A percentile compares a stretch with the other conserved stretches of the same genome.
phyloP scores from a whole-genome alignment of 2,329 filamentous ascomycete genomes.

The Sodiomyces alkalinus region DNA sequence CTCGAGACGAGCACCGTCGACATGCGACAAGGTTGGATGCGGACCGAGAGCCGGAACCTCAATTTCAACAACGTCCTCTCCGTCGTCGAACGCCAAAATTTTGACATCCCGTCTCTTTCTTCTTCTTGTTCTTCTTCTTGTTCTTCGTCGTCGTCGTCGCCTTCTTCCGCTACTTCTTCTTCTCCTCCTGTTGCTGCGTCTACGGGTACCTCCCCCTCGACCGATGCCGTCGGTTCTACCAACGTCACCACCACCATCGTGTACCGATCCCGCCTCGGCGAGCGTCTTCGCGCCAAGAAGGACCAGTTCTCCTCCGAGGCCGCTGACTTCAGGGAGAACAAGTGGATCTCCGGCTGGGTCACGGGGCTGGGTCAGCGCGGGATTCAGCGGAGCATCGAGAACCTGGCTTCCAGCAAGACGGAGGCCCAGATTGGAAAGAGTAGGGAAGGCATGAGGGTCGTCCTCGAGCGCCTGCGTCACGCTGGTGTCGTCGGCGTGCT shows the following conservation, averaged over 20 bases:
- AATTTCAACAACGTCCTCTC: constrained; percentile 71
- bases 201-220: constrained; percentile 15
- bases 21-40: constrained; percentile 69
- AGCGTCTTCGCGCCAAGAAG: constrained; percentile 43
- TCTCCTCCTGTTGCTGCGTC: too few species aligned
- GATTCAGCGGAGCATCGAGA: constrained; percentile 69
- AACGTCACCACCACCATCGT: constrained; percentile 61
- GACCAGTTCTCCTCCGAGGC: constrained; percentile 22
- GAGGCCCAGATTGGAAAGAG: constrained; percentile 67
- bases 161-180: too few species aligned
- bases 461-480: constrained; percentile 53
- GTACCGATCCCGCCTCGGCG: constrained; percentile 57
- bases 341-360: constrained; percentile 37
- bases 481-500: constrained; percentile 42
- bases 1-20: constrained; percentile 69
- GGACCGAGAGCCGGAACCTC: constrained; percentile 64
- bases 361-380: constrained; percentile 49
- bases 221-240: constrained; percentile 27
- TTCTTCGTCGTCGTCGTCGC: too few species aligned
- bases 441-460: constrained; percentile 69
- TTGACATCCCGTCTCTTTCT: constrained; percentile 36
- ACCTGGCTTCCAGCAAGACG: constrained; percentile 62
- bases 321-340: constrained; percentile 27
- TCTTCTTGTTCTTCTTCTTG: too few species aligned
- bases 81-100: constrained; percentile 62